Conservation (phyloP, 768 basidiomycete species). For the Leccinellum rugosiceps region DNA sequence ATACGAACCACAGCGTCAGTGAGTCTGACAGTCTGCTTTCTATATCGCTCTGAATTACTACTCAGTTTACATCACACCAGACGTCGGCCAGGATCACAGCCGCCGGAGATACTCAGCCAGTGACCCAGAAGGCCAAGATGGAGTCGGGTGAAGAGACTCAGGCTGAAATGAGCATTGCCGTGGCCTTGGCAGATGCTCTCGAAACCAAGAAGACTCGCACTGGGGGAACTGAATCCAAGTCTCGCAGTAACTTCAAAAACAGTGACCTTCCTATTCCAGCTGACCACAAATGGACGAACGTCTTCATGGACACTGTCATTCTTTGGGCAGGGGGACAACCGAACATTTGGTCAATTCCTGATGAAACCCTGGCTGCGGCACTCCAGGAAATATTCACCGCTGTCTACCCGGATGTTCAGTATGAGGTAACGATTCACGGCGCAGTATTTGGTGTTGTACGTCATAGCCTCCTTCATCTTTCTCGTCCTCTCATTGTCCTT, state of each 20-base stretch:
- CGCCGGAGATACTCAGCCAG: neutral
- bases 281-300: neutral
- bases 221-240: neutral
- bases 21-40: neutral
- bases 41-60: too few species aligned
- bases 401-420: neutral
- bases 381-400: conserved; percentile 2
- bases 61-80: neutral
- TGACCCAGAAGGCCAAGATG: neutral
- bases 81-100: neutral
- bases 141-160: neutral
- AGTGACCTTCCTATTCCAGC: neutral
- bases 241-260: neutral
- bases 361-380: neutral
- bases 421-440: neutral
- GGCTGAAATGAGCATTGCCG: neutral
- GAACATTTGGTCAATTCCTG: conserved; percentile 1
- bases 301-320: conserved; percentile 1
- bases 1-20: neutral
- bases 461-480: neutral
- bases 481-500: neutral
- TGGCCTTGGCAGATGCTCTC: neutral
- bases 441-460: neutral
- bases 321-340: conserved; percentile 2
- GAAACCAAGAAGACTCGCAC: neutral